These are phyloP conservation scores for Penicillium cosmopolitanum DNA, from an alignment of 495 filamentous ascomycete species.

Conservation along the genomic window DNA sequence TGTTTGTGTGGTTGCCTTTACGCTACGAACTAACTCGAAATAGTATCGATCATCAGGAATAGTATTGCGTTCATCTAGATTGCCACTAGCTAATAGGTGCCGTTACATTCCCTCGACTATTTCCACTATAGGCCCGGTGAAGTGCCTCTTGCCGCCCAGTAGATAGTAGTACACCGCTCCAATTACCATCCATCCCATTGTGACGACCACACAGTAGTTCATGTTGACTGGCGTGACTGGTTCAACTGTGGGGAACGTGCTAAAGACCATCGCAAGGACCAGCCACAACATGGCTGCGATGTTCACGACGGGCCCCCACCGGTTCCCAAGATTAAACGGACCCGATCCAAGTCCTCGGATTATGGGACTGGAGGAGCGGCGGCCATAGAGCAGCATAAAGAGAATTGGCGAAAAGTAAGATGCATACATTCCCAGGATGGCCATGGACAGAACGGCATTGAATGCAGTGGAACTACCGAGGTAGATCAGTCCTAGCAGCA, in stretches of 20 bases:
- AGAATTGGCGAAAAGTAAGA: conserved; percentile 38
- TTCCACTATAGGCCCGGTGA: conserved; percentile 24
- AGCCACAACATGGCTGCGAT: conserved; percentile 24
- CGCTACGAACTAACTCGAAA: neutral
- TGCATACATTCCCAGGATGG: conserved; percentile 41
- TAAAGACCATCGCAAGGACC: conserved; percentile 28
- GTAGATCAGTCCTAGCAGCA: conserved; percentile 45
- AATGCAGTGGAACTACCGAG: conserved; percentile 47
- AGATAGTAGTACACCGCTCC: conserved; percentile 28
- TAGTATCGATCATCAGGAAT: conserved; percentile 2
- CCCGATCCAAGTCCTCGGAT: conserved; percentile 15
- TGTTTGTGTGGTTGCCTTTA: neutral
- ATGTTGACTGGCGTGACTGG: conserved; percentile 29
- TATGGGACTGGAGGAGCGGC: conserved; percentile 4
- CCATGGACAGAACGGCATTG: conserved; percentile 45
- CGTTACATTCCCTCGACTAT: conserved; percentile 22
- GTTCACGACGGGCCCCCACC: conserved; percentile 24
- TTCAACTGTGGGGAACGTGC: conserved; percentile 27
- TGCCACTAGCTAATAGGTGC: neutral
- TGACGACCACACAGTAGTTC: conserved; percentile 31
- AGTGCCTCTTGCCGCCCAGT: conserved; percentile 19
- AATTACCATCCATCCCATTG: conserved; percentile 26
- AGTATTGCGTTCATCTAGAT: neutral
- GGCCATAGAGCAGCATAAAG: conserved; percentile 29
- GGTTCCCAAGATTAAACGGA: conserved; percentile 20